Evolutionary conservation across 163 green algal species (phyloP), one percentile per base, ranked within the genome.

Genomic region (Scenedesmus sp.): DNA sequence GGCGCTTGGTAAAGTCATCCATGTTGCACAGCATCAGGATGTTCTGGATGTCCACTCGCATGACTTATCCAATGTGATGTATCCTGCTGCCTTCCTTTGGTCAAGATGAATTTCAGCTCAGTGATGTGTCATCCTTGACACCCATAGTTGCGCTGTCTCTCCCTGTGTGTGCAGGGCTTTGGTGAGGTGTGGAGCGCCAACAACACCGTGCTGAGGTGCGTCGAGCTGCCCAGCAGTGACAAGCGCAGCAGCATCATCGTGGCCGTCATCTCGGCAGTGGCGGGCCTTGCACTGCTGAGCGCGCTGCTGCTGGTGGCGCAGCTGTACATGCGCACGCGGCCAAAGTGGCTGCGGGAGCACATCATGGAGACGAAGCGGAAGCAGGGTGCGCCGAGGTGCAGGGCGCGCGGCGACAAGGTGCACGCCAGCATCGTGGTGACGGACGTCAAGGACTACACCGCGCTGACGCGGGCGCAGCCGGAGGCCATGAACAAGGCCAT

Each of bases 371-470:
- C 61, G 3, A 87, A 87, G 15, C 76, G 86, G 2, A 79, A 33
- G n/a, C 35, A 68, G 53, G 87, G 87, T 15, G 56, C 87, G 22
- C 87, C 87, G 0, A 90, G 43, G 56, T 82, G 79, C 79, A 81
- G 10, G n/a, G 85, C 78, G 43, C 85, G 33, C 18, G 85, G 85
- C 24, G 85, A 90, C 2, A 85, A 86, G n/a, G 59, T 65, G 3
- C 33, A 22, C 33, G 79, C 89, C 15, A 85, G 61, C 46, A 82
- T 92, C 10, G 88, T 92, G 6, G 88, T 92, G 3, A 92, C 88
- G 12, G 88, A 88, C 80, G 72, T 91, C 15, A 85, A 91, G 81
- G 85, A 90, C 43, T 90, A 81, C 70, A 85, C 40, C n/a, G 85
- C 26, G n/a, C 85, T 90, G 70, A 90, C 85, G 20, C 20, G 85